A percentile compares a stretch with the other conserved stretches of the same genome.
Conservation (phyloP, 257 asterid species). For the Plantago ovata region DNA sequence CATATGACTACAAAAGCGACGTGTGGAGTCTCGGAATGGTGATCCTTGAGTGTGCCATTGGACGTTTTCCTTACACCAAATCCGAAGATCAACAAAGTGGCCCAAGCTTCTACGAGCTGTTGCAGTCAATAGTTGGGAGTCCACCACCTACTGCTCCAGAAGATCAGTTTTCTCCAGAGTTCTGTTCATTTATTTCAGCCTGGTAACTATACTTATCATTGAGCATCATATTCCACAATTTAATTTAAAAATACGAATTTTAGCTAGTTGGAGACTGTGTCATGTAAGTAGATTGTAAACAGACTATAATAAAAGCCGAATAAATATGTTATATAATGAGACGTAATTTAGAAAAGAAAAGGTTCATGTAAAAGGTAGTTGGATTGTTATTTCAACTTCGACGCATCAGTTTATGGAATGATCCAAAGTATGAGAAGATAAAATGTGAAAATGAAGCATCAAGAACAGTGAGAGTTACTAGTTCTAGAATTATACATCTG, state of each 20-base stretch:
- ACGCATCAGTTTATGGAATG: not conserved
- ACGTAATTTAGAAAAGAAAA: not conserved
- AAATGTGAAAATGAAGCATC: not conserved
- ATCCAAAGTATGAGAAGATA: not conserved
- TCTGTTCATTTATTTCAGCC: slow-evolving; percentile 58
- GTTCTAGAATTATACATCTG: not conserved
- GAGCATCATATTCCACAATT: not conserved
- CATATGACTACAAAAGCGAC: slow-evolving; percentile 62
- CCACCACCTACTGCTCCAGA: slow-evolving; percentile 96
- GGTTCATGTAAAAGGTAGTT: not conserved
- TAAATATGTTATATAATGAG: no score
- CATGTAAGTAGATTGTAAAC: no score
- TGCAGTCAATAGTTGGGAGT: slow-evolving; percentile 87
- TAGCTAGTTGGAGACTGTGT: no score
- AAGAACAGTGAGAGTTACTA: not conserved
- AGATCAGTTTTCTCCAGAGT: slow-evolving; percentile 56
- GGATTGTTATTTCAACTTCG: not conserved
- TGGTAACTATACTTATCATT: slow-evolving; percentile 46
- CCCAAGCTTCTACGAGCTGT: slow-evolving; percentile 91
- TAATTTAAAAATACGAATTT: no score
- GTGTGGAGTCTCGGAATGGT: slow-evolving; percentile 76
- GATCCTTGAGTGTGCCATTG: slow-evolving; percentile 94
- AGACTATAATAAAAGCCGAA: no score
- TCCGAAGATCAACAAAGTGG: slow-evolving; percentile 85
- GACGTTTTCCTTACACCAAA: slow-evolving; percentile 93